A percentile compares a stretch with the other conserved stretches of the same genome.
These are phyloP conservation scores for Neltuma alba DNA, from an alignment of 306 rosid genomes.

Conservation along the genomic window DNA sequence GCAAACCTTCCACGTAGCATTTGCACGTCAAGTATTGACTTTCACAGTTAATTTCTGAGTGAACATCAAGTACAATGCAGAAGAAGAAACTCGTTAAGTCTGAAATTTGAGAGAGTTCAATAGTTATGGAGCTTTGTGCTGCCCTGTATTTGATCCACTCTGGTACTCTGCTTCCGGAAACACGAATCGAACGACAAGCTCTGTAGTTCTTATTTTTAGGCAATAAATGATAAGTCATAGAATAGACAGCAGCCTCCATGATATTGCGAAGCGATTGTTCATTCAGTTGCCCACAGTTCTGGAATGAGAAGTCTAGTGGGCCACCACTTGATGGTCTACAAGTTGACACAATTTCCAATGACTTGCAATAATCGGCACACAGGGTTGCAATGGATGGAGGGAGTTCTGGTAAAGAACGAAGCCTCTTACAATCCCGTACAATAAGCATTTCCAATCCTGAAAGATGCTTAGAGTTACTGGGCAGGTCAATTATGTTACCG, in stretches of 20 bases:
- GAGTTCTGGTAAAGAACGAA: slow-evolving; percentile 29
- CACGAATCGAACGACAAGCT: rapidly evolving
- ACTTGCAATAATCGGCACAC: background rate
- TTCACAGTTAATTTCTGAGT: background rate
- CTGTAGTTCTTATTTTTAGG: background rate
- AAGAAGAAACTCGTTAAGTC: background rate
- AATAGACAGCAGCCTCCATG: background rate
- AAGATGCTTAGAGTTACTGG: slow-evolving; percentile 2
- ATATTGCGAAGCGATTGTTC: background rate
- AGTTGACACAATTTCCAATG: background rate
- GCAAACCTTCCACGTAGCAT: background rate
- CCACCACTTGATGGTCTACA: background rate
- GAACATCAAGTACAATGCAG: background rate
- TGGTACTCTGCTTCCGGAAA: background rate
- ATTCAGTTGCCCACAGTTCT: background rate
- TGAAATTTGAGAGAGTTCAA: background rate
- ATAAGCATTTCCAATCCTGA: background rate
- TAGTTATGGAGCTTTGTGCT: background rate
- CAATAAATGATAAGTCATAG: background rate
- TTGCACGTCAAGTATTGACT: background rate
- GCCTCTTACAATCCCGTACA: background rate
- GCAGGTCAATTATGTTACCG: background rate
- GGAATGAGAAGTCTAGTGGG: background rate
- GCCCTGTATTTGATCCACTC: background rate
- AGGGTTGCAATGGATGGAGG: background rate